These are phyloP conservation scores for Hibiscus syriacus DNA, from an alignment of 345 rosid genomes.

Conservation along the genomic window DNA sequence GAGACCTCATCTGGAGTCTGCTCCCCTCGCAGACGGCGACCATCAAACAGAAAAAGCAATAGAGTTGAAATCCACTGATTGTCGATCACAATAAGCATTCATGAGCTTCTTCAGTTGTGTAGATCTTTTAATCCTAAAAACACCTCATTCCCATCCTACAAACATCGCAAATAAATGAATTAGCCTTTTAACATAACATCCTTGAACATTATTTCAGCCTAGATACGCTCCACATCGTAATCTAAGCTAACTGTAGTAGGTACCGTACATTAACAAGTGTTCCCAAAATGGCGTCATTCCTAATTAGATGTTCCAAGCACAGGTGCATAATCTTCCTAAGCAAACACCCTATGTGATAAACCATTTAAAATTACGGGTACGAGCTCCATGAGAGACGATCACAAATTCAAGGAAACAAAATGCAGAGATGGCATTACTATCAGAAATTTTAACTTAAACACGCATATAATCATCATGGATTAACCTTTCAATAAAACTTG, in stretches of 20 bases:
- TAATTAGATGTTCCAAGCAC: background rate
- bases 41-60: constrained; percentile 86
- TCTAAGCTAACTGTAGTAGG: background rate
- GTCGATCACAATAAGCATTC: constrained; percentile 86
- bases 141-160: constrained; percentile 79
- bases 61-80: constrained; percentile 65
- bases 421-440: background rate
- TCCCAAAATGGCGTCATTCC: background rate
- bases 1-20: constrained; percentile 85
- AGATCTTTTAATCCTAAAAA: constrained; percentile 77
- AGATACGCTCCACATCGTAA: background rate
- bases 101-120: constrained; percentile 85
- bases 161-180: background rate
- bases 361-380: background rate
- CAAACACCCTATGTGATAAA: background rate
- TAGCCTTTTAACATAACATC: no score
- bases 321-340: no score
- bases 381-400: background rate
- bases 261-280: background rate
- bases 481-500: background rate
- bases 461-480: background rate
- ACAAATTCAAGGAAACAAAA: background rate
- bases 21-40: constrained; percentile 74
- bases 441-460: background rate
- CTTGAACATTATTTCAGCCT: background rate